These are phyloP conservation scores for Polygonum aviculare DNA, from an alignment of 148 eudicot species.

Conservation along the genomic window DNA sequence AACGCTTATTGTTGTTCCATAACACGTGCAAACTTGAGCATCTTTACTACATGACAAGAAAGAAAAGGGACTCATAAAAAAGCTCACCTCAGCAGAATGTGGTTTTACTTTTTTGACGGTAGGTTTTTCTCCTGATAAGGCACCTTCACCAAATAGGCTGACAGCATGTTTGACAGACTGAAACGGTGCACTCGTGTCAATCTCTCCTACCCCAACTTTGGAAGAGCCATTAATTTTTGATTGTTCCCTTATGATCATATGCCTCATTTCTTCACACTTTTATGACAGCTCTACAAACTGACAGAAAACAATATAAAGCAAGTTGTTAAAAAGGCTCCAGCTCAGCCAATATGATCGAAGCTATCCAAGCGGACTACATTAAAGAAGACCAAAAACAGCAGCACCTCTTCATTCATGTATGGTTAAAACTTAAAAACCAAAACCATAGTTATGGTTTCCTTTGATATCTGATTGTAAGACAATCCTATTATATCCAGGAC, in stretches of 20 bases:
- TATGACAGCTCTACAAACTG: neutral
- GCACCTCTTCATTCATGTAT: neutral
- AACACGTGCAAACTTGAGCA: neutral
- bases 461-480: neutral
- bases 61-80: neutral
- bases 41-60: neutral
- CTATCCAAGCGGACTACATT: neutral
- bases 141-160: conserved; percentile 84
- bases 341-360: neutral
- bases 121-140: conserved; percentile 65
- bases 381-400: neutral
- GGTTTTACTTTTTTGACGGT: conserved; percentile 56
- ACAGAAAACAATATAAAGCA: neutral
- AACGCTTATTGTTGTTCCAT: neutral
- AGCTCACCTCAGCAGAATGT: conserved; percentile 66
- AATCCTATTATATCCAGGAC: neutral
- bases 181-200: conserved; percentile 95
- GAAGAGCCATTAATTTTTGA: conserved; percentile 45
- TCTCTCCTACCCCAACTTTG: conserved; percentile 81
- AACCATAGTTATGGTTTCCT: neutral
- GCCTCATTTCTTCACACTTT: neutral
- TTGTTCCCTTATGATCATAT: conserved; percentile 28
- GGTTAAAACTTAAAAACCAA: neutral
- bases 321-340: neutral
- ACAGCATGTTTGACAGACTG: conserved; percentile 99